phyloP scores from a whole-genome alignment of 2,329 filamentous ascomycete species.

The Stachybotrys chlorohalonatus region DNA sequence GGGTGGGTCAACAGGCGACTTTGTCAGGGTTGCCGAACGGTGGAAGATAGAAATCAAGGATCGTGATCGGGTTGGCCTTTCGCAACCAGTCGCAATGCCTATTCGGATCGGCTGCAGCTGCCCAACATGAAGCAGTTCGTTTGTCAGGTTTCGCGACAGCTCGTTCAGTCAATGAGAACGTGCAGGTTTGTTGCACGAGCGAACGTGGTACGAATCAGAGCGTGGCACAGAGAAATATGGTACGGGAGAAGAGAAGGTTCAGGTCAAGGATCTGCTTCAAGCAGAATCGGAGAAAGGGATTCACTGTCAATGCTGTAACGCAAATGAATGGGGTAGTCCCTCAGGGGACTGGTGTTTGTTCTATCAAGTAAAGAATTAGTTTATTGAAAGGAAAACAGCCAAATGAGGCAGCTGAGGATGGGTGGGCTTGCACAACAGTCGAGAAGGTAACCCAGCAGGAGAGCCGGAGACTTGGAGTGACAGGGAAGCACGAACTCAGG shows the following conservation, averaged over 20 bases:
- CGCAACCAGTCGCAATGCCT: slow-evolving; percentile 5
- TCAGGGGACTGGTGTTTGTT: neutral
- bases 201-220: neutral
- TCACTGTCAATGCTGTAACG: neutral
- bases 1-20: neutral
- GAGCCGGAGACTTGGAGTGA: neutral
- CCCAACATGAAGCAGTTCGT: slow-evolving; percentile 14
- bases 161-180: slow-evolving; percentile 1
- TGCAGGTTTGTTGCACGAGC: neutral
- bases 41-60: neutral
- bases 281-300: slow-evolving; percentile 1
- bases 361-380: neutral
- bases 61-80: neutral
- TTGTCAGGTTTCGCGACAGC: slow-evolving; percentile 7
- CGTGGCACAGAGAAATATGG: neutral
- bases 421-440: neutral
- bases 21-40: neutral
- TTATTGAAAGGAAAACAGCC: neutral
- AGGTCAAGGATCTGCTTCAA: neutral
- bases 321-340: neutral
- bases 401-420: neutral
- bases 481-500: neutral
- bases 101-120: slow-evolving; percentile 10
- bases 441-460: slow-evolving; percentile 2
- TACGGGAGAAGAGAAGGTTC: slow-evolving; percentile 3